Conservation (phyloP, 495 filamentous ascomycete species). For the Astrothelium macrocarpum region DNA sequence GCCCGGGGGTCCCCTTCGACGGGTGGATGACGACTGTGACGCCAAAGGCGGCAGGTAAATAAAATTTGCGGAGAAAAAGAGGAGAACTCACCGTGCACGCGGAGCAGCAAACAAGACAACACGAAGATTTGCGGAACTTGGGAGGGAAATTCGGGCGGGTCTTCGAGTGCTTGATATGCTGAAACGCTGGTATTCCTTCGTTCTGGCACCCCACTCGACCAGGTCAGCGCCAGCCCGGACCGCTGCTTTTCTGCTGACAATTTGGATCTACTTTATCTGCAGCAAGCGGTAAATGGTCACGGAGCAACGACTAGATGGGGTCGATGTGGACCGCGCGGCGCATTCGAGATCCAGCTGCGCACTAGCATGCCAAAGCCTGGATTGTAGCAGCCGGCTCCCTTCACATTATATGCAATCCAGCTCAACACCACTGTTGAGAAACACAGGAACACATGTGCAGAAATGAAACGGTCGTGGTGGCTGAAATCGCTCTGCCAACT, state of each 20-base stretch:
- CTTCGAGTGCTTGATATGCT: not conserved
- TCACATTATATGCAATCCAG: not conserved
- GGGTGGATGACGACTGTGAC: slow-evolving; percentile 1
- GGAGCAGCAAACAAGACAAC: not conserved
- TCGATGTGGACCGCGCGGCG: not conserved
- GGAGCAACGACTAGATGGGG: not conserved
- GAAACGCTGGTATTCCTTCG: not conserved
- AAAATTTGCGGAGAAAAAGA: slow-evolving; percentile 1
- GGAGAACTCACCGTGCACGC: slow-evolving; percentile 5
- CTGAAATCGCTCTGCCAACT: slow-evolving; percentile 2
- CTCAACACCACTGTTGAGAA: not conserved
- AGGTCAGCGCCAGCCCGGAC: not conserved
- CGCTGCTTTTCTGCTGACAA: not conserved
- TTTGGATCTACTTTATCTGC: not conserved
- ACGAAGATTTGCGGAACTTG: not conserved
- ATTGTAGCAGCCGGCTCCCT: not conserved
- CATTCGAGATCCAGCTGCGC: not conserved
- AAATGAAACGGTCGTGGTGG: not conserved
- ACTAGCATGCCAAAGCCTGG: not conserved
- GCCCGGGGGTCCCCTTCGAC: not conserved
- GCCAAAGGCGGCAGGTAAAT: slow-evolving; percentile 3
- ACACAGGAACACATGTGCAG: slow-evolving; percentile 3
- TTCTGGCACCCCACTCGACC: not conserved
- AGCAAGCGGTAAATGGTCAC: not conserved
- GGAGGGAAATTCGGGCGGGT: not conserved